phyloP scores from a whole-genome alignment of 108 stramenopile species.

The Fragilariopsis cylindrus region DNA sequence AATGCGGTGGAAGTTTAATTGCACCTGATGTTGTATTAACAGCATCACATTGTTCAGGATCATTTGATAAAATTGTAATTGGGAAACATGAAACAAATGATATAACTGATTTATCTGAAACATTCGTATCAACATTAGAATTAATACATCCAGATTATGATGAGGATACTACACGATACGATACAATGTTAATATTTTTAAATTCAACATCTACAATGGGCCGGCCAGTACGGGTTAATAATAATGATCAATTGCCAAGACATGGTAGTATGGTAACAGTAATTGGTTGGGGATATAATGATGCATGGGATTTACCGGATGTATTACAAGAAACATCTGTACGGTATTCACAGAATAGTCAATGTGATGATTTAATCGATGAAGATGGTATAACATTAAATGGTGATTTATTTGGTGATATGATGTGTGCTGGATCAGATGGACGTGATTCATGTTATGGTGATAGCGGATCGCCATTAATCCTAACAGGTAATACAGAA shows the following conservation, averaged over 20 bases:
- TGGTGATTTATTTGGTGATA: constrained; percentile 31
- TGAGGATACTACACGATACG: constrained; percentile 27
- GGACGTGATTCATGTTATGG: constrained; percentile 47
- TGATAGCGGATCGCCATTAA: constrained; percentile 49
- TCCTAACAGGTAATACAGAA: constrained; percentile 22
- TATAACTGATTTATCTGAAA: constrained; percentile 2
- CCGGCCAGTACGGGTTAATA: constrained; percentile 31
- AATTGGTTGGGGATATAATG: constrained; percentile 41
- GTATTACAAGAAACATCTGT: constrained; percentile 36
- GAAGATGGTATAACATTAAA: constrained; percentile 9
- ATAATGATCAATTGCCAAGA: constrained; percentile 5
- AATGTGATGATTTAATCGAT: constrained; percentile 21
- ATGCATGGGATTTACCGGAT: constrained; percentile 17
- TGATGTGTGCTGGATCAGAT: constrained; percentile 60
- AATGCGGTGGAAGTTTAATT: constrained; percentile 63
- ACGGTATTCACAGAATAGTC: constrained; percentile 36
- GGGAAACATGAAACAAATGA: constrained; percentile 39
- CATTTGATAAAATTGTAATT: constrained; percentile 32
- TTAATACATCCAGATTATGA: constrained; percentile 55
- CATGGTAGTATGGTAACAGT: constrained; percentile 23
- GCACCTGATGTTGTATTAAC: constrained; percentile 70
- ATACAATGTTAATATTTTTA: constrained; percentile 56
- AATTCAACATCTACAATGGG: not conserved
- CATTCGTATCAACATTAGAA: constrained; percentile 30
- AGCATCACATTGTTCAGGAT: constrained; percentile 60